Percentiles rank a stretch among this genome's conserved stretches.
Evolutionary conservation across 495 filamentous ascomycete species (phyloP).

Genomic region (Neurospora sp.): DNA sequence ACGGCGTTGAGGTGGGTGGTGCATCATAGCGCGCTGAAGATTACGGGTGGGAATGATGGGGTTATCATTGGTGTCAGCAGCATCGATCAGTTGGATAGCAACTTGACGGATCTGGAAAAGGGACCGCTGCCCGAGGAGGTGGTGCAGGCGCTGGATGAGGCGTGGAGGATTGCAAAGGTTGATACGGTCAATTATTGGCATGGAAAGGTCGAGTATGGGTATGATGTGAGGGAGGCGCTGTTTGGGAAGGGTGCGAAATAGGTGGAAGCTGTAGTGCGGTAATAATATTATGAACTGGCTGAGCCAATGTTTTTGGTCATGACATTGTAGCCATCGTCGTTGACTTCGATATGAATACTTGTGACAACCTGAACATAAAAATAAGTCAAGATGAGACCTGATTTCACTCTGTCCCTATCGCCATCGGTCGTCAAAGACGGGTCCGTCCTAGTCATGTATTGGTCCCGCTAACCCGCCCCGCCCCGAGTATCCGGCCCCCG

Average conservation of each 20-base stretch:
- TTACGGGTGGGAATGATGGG: conserved; percentile 67
- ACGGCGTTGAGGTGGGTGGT: conserved; percentile 69
- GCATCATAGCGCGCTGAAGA: conserved; percentile 69
- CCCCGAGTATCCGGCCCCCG: neutral
- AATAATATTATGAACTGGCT: neutral
- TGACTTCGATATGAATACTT: neutral
- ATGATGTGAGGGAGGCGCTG: conserved; percentile 58
- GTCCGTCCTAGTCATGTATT: no score
- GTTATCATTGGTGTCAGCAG: conserved; percentile 73
- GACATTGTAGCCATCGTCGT: neutral
- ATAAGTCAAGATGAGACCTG: no score
- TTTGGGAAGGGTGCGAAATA: conserved; percentile 37
- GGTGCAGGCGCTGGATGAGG: conserved; percentile 67
- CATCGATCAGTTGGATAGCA: conserved; percentile 60
- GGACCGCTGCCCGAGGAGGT: conserved; percentile 81
- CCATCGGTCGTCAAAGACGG: no score
- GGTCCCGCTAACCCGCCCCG: no score
- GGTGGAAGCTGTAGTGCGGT: neutral
- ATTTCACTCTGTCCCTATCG: no score
- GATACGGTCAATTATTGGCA: conserved; percentile 71
- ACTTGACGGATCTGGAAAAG: conserved; percentile 71
- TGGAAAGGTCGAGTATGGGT: conserved; percentile 60
- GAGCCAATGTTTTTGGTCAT: neutral
- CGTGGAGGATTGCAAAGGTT: conserved; percentile 56
- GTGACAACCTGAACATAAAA: neutral